Percentiles rank a stretch among this genome's conserved stretches.
phyloP scores from a whole-genome alignment of 495 filamentous ascomycete genomes.

The Lophiostoma macrostomum region DNA sequence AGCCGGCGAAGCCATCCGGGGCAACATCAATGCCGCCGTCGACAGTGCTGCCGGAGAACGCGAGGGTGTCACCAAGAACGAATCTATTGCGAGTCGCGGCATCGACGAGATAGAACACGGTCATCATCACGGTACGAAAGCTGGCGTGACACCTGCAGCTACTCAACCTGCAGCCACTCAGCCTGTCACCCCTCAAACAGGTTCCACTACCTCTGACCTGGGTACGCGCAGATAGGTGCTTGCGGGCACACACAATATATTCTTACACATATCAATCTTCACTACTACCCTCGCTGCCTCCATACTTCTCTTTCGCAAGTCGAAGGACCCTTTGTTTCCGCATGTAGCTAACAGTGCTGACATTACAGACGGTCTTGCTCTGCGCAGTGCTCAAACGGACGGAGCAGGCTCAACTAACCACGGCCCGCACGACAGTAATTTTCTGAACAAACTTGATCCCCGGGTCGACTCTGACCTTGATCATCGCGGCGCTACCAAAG shows the following conservation, averaged over 20 bases:
- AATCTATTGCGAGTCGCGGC: constrained; percentile 23
- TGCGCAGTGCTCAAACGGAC: background rate
- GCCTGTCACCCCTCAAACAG: background rate
- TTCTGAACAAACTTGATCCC: background rate
- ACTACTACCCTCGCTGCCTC: background rate
- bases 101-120: constrained; percentile 29
- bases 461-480: background rate
- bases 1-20: constrained; percentile 32
- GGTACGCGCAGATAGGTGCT: constrained; percentile 7
- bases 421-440: background rate
- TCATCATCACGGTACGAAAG: constrained; percentile 21
- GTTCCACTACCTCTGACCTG: background rate
- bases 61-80: constrained; percentile 19
- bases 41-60: constrained; percentile 23
- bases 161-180: constrained; percentile 4
- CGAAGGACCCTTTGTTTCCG: background rate
- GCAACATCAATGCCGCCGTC: constrained; percentile 29
- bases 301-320: background rate
- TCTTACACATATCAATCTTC: too few species aligned
- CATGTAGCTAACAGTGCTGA: background rate
- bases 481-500: too few species aligned
- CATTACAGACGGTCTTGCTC: too few species aligned
- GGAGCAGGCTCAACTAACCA: background rate
- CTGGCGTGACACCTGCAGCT: constrained; percentile 25
- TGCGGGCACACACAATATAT: too few species aligned